Base-by-base conservation (phyloP, 2,329 filamentous ascomycete genomes). In the Cryphonectria radicalis region DNA sequence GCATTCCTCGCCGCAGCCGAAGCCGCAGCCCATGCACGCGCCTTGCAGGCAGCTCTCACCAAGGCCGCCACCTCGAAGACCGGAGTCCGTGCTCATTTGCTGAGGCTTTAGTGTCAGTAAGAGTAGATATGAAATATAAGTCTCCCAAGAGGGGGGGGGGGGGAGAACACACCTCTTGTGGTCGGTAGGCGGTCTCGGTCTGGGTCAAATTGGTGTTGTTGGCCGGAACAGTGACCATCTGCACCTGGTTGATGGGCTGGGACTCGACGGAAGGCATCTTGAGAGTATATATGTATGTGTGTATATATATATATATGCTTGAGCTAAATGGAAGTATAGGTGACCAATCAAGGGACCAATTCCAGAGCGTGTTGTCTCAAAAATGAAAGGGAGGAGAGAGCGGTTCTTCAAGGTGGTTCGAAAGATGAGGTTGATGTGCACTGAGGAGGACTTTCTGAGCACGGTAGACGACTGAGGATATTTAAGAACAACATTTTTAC, bases 181-280 rank as follows among this genome's bases (percentile, higher is more conserved):
- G 63, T 28, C 17, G n/a, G 28, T 65, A 65, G 4, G 42, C 63
- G 4, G 63, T 65, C 60, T 37, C 37, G 60, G 28, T 63, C 22
- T n/a, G 22, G 22, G 32, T 22, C n/a, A 43, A 19, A 37, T 11
- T 43, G 19, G 19, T 63, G 60, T 17, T 43, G 40, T 35, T 28
- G n/a, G 63, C 14, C 63, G 14, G 63, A 17, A 53, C 17, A 35
- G 63, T 25, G 13, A 6, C 42, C 63, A 65, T 65, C 42, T 65
- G 63, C 25, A 65, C 42, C 63, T 65, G 63, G 25, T 19, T 65
- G 42, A n/a, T 28, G 40, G 63, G 63, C 43, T 65, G 63, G 10
- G 63, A 65, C 63, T 65, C 63, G 43, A 65, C 19, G 42, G 63
- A 65, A 46, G 63, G 63, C 63, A 65, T 65, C 11, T 28, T 65